Base-by-base conservation (phyloP, 2,329 filamentous ascomycete genomes). In the Aspergillaceae sp. region DNA sequence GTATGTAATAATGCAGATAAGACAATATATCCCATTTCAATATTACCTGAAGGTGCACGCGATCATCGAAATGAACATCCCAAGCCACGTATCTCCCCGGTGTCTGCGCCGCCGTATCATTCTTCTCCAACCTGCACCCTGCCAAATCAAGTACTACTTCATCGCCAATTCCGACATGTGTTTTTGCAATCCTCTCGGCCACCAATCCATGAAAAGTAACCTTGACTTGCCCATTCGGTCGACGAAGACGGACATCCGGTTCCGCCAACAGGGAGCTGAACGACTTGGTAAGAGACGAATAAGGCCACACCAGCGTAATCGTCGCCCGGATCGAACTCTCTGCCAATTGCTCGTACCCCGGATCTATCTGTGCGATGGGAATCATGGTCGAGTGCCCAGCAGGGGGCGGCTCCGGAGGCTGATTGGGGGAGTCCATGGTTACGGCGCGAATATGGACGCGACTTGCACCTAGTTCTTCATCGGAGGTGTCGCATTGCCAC, bases 271-370 rank as follows among this genome's bases (percentile, higher is more conserved):
- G 77, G 43, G 96, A 82, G 28, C 87, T 84, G 54, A 89, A 77
- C 35, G 82, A 82, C 44, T 78, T 79, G 29, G 78, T 84, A 28
- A 87, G 80, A 26, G 84, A 85, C 53, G 86, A 95, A 66, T 87
- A 96, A 0, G 91, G 91, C 90, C 91, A 97, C 48, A 87, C 82
- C 33, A 97, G 80, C 6, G 88, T 91, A 26, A 96, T 80, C 10
- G 86, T 74, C 35, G 86, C 89, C 48, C 79, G 76, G 30, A 95
- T 57, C 29, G 62, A 65, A 41, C 57, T 56, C 27, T 57, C 46
- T 10, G 55, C 42, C n/a, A 52, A 40, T 29, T 54, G 27, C 10
- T 64, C 56, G 40, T 64, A 49, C 7, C 51, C 51, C 5, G 71
- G 71, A 9, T 64, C 64, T 19, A 74, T 60, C 48, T 67, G 55